These are phyloP conservation scores for Hippophae tibetana DNA, from an alignment of 306 rosid genomes.

Conservation along the genomic window DNA sequence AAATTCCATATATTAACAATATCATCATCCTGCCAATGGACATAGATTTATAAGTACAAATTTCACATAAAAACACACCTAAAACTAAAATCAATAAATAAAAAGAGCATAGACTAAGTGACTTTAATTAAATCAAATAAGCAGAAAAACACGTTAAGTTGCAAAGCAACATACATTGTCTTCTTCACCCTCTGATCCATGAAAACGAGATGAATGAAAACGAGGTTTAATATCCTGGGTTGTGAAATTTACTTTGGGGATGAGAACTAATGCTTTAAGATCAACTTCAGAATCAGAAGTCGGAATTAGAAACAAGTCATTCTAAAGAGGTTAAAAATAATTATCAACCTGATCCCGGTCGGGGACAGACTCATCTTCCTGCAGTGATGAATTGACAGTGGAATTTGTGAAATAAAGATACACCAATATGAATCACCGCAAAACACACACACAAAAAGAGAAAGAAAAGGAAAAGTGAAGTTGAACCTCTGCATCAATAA, in stretches of 20 bases:
- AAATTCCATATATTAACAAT: slow-evolving; percentile 93
- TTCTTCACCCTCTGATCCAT: slow-evolving; percentile 82
- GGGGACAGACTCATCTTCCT: slow-evolving; percentile 96
- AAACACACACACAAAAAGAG: slow-evolving; percentile 12
- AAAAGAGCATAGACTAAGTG: background rate
- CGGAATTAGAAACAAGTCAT: slow-evolving; percentile 8
- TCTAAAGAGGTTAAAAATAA: slow-evolving; percentile 12
- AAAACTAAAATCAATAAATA: background rate
- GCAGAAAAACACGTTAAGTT: slow-evolving; percentile 18
- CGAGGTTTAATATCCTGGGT: slow-evolving; percentile 92
- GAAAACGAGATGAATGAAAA: slow-evolving; percentile 88
- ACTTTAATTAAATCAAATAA: slow-evolving; percentile 9
- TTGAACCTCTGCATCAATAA: slow-evolving; percentile 84
- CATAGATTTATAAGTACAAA: slow-evolving; percentile 1
- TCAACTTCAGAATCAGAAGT: slow-evolving; percentile 1
- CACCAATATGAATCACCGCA: slow-evolving; percentile 19
- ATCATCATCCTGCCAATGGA: slow-evolving; percentile 70
- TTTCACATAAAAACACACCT: slow-evolving; percentile 3
- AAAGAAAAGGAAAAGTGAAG: slow-evolving; percentile 17
- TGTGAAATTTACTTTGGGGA: slow-evolving; percentile 1
- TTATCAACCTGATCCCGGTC: slow-evolving; percentile 89
- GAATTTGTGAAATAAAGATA: slow-evolving; percentile 22
- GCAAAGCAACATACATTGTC: slow-evolving; percentile 61
- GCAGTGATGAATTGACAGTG: slow-evolving; percentile 24
- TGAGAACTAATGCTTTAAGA: slow-evolving; percentile 1